Evolutionary conservation across 2,329 filamentous ascomycete genomes (phyloP).

Genomic region (Pseudogymnoascus sp.): DNA sequence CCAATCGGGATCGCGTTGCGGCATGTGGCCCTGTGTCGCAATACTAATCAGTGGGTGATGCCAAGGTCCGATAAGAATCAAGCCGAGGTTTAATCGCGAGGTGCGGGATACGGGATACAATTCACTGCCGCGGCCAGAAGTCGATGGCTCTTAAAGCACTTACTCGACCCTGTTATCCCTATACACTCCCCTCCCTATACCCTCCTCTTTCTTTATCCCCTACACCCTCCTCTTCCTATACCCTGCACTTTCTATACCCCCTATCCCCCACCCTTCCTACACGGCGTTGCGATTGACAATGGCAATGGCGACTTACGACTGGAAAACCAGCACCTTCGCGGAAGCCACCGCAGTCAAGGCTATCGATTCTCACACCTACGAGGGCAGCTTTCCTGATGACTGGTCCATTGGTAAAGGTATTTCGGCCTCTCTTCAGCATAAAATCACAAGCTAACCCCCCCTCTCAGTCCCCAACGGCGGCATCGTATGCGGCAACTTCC

Average conservation of each 20-base stretch:
- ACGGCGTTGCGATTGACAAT: background rate
- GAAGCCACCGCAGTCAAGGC: constrained; percentile 41
- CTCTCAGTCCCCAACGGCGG: constrained; percentile 59
- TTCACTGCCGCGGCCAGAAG: background rate
- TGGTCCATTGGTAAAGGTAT: constrained; percentile 59
- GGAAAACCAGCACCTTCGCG: constrained; percentile 29
- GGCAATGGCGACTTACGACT: background rate
- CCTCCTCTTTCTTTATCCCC: background rate
- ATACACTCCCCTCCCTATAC: background rate
- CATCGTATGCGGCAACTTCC: constrained; percentile 55
- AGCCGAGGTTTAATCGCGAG: background rate
- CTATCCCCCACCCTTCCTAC: background rate
- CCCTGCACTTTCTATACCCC: background rate
- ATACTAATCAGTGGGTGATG: background rate
- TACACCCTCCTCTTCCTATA: background rate
- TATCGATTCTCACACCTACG: constrained; percentile 48
- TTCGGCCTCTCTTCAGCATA: background rate
- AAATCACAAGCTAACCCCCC: background rate
- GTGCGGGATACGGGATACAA: background rate
- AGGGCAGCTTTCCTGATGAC: constrained; percentile 43
- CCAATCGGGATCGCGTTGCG: background rate
- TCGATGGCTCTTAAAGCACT: background rate
- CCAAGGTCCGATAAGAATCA: constrained; percentile 7
- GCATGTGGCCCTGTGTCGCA: background rate
- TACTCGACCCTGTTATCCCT: too few species aligned